Evolutionary conservation across 1,284 basidiomycete species (phyloP), one percentile per base, ranked within the genome.

Genomic region (Irpex sp.): DNA sequence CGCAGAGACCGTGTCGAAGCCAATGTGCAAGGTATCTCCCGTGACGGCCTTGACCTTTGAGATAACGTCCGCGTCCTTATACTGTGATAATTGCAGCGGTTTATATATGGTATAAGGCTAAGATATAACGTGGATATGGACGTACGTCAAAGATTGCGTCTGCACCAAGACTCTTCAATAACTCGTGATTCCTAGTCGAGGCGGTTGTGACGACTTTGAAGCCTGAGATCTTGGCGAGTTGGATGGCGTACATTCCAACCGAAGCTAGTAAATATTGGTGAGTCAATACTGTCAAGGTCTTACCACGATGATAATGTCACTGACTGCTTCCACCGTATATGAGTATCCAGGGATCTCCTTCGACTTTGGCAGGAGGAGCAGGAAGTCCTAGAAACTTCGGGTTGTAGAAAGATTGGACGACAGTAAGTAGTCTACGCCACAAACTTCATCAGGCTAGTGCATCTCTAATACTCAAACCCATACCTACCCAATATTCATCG

Each of bases 221-320:
- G 13, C 81, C 81, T 0, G 76, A 69, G 5, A 76, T 60, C 62
- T 77, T 75, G 40, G 79, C 79, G 52, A 83, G 73, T 67, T 83
- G 80, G 47, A 82, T 71, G 7, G 78, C 78, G 67, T 76, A 82
- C 38, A 78, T 70, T 0, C 82, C 82, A 54, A 82, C 79, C n/a
- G 68, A 67, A 13, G 71, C 72, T 70, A 65, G 56, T 15, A 15
- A 15, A 52, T 26, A n/a, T 9, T 2, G 52, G 15, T 9, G 3
- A 3, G 34, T 31, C 17, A 7, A 31, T 34, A 34, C 31, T 15
- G n/a, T 21, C 17, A 8, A 40, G 49, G 6, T 11, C 55, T 13
- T 36, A 9, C 9, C 5, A 57, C 21, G 11, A 56, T 7, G 44
- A 6, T 26, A 9, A 6, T 34, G 26, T 5, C 31, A 64, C 72